Conservation (phyloP, 306 rosid species). For the Vigna trinervia region DNA sequence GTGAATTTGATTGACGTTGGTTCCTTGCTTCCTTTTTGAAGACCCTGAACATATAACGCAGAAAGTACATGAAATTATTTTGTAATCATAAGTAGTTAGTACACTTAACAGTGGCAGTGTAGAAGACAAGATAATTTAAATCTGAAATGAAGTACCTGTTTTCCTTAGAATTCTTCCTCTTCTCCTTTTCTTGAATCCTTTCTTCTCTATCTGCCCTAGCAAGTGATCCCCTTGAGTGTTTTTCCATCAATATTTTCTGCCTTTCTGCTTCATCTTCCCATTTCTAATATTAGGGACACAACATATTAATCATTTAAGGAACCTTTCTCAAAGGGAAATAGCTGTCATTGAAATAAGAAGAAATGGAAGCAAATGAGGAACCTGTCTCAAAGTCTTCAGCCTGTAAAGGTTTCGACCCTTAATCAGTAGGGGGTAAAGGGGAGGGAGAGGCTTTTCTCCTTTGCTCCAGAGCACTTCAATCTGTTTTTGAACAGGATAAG, state of each 20-base stretch:
- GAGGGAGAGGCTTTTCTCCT: constrained; percentile 86
- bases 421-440: constrained; percentile 78
- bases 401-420: constrained; percentile 94
- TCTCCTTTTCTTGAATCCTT: constrained; percentile 68
- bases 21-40: constrained; percentile 50
- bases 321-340: constrained; percentile 11
- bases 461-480: constrained; percentile 97
- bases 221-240: constrained; percentile 76
- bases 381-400: constrained; percentile 93
- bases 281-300: constrained; percentile 51
- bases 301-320: constrained; percentile 13
- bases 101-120: background rate
- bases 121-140: background rate
- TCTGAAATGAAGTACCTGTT: constrained; percentile 57
- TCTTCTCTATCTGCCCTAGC: constrained; percentile 78
- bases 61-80: constrained; percentile 8
- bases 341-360: constrained; percentile 23
- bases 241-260: constrained; percentile 68
- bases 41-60: constrained; percentile 56
- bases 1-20: constrained; percentile 49
- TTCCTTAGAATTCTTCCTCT: constrained; percentile 49
- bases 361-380: constrained; percentile 35
- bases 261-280: constrained; percentile 84
- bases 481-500: constrained; percentile 53
- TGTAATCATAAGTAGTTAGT: constrained; percentile 15